Evolutionary conservation across 352 stramenopile genomes (phyloP).

Genomic region (Phytophthora tentaculata): DNA sequence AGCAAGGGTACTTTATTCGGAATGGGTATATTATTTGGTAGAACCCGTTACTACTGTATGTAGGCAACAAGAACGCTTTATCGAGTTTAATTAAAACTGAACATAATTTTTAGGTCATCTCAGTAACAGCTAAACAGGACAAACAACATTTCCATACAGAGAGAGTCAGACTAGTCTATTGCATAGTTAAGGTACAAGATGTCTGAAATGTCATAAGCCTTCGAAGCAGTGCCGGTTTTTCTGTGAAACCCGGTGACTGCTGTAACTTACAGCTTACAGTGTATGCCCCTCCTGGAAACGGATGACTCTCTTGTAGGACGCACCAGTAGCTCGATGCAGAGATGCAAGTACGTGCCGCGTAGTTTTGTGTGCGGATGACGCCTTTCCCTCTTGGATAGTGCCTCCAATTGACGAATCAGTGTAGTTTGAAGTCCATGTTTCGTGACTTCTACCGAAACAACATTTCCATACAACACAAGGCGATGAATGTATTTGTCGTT

Average conservation of each 20-base stretch:
- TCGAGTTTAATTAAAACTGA: too few species aligned
- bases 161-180: background rate
- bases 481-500: slow-evolving; percentile 21
- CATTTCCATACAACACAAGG: slow-evolving; percentile 5
- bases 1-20: too few species aligned
- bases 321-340: background rate
- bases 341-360: background rate
- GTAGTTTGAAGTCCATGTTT: too few species aligned
- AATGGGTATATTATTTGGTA: too few species aligned
- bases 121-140: too few species aligned
- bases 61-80: too few species aligned
- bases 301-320: background rate
- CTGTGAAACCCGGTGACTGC: background rate
- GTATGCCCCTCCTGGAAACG: background rate
- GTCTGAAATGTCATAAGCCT: background rate
- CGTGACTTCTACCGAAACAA: too few species aligned
- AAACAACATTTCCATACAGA: too few species aligned
- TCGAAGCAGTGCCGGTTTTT: background rate
- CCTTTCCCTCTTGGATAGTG: background rate
- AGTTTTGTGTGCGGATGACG: background rate
- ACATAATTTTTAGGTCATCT: too few species aligned
- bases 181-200: background rate
- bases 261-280: too few species aligned
- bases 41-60: too few species aligned
- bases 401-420: background rate